Conservation (phyloP, 2,329 filamentous ascomycete species). For the Aspergillus japonicus region DNA sequence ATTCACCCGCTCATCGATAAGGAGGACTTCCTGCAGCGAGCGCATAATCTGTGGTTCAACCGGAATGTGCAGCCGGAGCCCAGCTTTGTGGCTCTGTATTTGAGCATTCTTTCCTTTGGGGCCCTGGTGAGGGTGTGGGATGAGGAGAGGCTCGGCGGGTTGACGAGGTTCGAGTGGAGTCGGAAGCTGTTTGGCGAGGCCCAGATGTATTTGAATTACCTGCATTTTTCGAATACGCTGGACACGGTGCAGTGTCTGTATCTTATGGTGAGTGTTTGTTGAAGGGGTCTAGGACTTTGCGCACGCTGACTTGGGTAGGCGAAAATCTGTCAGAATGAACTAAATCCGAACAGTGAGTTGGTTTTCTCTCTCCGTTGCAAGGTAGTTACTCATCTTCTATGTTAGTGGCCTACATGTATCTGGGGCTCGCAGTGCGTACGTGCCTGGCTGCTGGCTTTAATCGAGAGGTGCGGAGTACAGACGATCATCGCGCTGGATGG, state of each 20-base stretch:
- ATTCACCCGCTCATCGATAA: conserved; percentile 52
- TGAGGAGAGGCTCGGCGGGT: conserved; percentile 44
- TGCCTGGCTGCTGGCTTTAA: conserved; percentile 52
- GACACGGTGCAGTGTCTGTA: conserved; percentile 52
- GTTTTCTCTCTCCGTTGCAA: neutral
- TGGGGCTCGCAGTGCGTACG: conserved; percentile 49
- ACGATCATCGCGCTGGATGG: conserved; percentile 36
- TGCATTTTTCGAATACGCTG: conserved; percentile 47
- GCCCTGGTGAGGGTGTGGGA: conserved; percentile 48
- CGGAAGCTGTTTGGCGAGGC: conserved; percentile 48
- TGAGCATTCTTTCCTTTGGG: conserved; percentile 49
- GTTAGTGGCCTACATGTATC: conserved; percentile 48
- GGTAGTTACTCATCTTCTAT: conserved; percentile 18
- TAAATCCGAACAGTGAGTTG: conserved; percentile 47
- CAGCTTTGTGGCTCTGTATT: conserved; percentile 50
- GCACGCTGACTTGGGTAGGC: conserved; percentile 30
- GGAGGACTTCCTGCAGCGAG: conserved; percentile 43
- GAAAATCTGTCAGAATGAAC: conserved; percentile 52
- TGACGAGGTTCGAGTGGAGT: conserved; percentile 49
- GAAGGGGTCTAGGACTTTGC: rapidly evolving
- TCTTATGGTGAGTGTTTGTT: conserved; percentile 39
- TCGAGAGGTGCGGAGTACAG: conserved; percentile 37
- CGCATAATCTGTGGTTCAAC: conserved; percentile 47
- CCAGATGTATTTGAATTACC: conserved; percentile 37
- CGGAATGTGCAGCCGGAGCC: conserved; percentile 29